phyloP scores from a whole-genome alignment of 306 rosid species.

The Arachis hypogaea region DNA sequence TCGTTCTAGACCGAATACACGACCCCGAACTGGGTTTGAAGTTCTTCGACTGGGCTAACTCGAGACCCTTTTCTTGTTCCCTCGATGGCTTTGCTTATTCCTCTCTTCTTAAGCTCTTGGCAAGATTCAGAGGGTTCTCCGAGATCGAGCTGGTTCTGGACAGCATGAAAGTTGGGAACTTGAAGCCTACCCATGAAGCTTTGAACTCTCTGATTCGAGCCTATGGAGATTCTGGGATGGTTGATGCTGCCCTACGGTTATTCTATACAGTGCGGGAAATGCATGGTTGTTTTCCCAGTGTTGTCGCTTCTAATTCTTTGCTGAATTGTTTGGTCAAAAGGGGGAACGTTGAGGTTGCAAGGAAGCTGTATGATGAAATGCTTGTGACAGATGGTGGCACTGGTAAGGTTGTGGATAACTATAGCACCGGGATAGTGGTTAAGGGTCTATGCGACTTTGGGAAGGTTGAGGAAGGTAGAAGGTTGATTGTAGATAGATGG shows the following conservation, averaged over 20 bases:
- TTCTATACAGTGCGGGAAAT: constrained; percentile 42
- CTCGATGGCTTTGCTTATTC: constrained; percentile 58
- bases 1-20: constrained; percentile 66
- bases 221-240: constrained; percentile 57
- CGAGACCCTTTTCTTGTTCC: constrained; percentile 51
- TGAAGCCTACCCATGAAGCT: constrained; percentile 62
- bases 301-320: constrained; percentile 62
- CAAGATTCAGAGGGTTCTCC: constrained; percentile 54
- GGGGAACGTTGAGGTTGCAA: constrained; percentile 55
- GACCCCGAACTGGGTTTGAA: constrained; percentile 62
- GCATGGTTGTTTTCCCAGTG: constrained; percentile 55
- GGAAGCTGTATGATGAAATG: constrained; percentile 74
- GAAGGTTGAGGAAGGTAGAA: constrained; percentile 63
- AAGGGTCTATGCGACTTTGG: constrained; percentile 70
- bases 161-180: constrained; percentile 46
- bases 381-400: constrained; percentile 40
- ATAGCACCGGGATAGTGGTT: constrained; percentile 69
- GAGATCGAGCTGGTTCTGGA: constrained; percentile 59
- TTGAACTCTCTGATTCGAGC: constrained; percentile 52
- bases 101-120: constrained; percentile 69
- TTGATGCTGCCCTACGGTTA: constrained; percentile 61
- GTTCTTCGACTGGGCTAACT: constrained; percentile 75
- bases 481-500: constrained; percentile 69
- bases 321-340: constrained; percentile 50
- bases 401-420: constrained; percentile 53